Evolutionary conservation across 1,284 basidiomycete species (phyloP), one percentile per base, ranked within the genome.

Genomic region (Marasmius tenuissimus): DNA sequence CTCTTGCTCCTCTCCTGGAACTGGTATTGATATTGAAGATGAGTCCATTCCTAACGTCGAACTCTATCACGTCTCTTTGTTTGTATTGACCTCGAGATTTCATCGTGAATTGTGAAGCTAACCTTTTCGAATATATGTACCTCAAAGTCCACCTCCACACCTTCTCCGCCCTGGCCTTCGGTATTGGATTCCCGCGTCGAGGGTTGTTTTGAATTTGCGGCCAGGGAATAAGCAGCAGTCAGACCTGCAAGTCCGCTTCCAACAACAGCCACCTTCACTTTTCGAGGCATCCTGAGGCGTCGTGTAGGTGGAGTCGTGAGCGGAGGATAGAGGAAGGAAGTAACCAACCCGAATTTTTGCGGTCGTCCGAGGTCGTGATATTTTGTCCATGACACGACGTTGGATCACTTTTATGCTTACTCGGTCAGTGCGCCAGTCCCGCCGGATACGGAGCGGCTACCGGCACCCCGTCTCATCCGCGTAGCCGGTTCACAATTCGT

Each of bases 101-200:
- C 22, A 27, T 8, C 22, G 50, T 16, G 9, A 16, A 14, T 4
- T 16, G 11, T 4, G 4, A 71, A 76, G 47, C 64, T 27, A 27
- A 87, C 90, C 79, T 89, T 90, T 71, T 92, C 90, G 58, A 92
- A 87, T 2, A 92, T 63, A 73, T 89, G 88, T 1, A 92, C 85
- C 59, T 92, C 85, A 49, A 86, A 83, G 3, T 80, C 68, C 8
- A 84, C 75, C 57, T 76, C 76, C 8, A 34, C 22, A 16, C 50
- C 18, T 10, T 40, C 14, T 69, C 66, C 3, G 71, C 66, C 1
- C 42, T 20, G 14, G 27, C 27, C 27, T 27, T 27, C 27, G 27
- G 27, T 27, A 27, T n/a, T n/a, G n/a, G 27, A 27, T 27, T 18
- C 58, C 68, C 52, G 63, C 11, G 11, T 42, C 40, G 40, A 42